A percentile compares a stretch with the other conserved stretches of the same genome.
Conservation (phyloP, 163 green algal genomes). For the Trebouxia gelatinosa region DNA sequence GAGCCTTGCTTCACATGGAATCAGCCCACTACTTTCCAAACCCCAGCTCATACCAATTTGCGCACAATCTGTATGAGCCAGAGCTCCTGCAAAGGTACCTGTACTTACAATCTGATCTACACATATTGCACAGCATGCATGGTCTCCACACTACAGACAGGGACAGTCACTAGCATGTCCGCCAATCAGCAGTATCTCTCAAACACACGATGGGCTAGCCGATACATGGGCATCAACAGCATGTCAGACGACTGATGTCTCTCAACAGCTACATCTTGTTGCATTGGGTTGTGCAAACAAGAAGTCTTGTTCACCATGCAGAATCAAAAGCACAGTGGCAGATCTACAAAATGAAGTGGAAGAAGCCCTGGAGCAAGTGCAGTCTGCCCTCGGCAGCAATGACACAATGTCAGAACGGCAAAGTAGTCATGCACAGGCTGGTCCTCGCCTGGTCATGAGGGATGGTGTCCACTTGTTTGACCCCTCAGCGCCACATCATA, state of each 20-base stretch:
- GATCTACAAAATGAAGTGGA: conserved; percentile 22
- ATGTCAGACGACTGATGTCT: too few species aligned
- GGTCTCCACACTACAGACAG: background rate
- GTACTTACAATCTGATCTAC: too few species aligned
- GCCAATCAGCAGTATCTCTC: too few species aligned
- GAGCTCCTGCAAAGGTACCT: conserved; percentile 13
- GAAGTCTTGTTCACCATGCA: too few species aligned
- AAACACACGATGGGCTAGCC: too few species aligned
- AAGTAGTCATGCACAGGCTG: background rate
- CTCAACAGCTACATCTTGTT: too few species aligned
- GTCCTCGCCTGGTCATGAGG: conserved; percentile 45
- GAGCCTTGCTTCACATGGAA: conserved; percentile 70
- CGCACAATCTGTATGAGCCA: conserved; percentile 16
- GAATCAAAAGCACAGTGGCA: conserved; percentile 27
- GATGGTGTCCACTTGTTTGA: conserved; percentile 80
- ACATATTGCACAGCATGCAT: too few species aligned
- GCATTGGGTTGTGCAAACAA: too few species aligned
- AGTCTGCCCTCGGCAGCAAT: background rate
- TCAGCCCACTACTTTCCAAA: conserved; percentile 32
- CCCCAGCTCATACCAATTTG: conserved; percentile 18
- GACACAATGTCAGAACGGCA: conserved; percentile 8
- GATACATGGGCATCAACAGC: too few species aligned
- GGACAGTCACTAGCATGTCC: too few species aligned
- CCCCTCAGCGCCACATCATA: conserved; percentile 64
- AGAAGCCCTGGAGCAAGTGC: background rate